Evolutionary conservation across 192 early-diverging fungal genomes (phyloP), one percentile per base, ranked within the genome.

Genomic region (Umbelopsis sp.): DNA sequence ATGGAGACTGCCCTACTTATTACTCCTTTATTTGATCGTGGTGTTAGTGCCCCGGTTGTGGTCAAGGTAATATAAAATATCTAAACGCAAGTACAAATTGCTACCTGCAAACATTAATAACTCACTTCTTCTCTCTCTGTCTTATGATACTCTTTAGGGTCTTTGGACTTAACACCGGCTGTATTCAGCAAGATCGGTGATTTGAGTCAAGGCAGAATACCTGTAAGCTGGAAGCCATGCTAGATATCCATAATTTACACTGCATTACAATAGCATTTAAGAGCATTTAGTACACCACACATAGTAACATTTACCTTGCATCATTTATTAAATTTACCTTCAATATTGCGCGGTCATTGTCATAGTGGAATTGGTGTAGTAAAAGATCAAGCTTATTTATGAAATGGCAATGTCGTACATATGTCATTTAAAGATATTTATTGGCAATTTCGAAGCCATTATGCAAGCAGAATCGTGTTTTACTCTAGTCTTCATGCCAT

Each of bases 81-180:
- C 27, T 30, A 30, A 30, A 30, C 27, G 3, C 27, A 3, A 30
- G 1, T 30, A 30, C 27, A 30, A 30, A 1, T 30, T 30, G 27
- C 3, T 30, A 30, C 27, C 27, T 30, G 27, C 27, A 30, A 30
- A 30, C 3, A 30, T 3, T 30, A 30, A 30, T 30, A 3, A 30
- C 27, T 1, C 27, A 30, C 27, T 30, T 30, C 27, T 1, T 30
- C 27, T 3, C 27, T 2, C 3, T 30, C 10, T 41, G 2, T 41
- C 10, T 41, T 10, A 4, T 41, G 37, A 41, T 4, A 41, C 37
- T 41, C 37, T 41, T 25, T 58, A 51, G 69, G 69, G 7, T 74
- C 73, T 13, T 23, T 80, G 16, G 78, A 80, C 66, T 48, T 80
- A 46, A 71, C 73, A 47, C 78, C 78, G 2, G 71, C 71, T n/a